Conservation (phyloP, 2,329 filamentous ascomycete species). For the Penicillium hordei region DNA sequence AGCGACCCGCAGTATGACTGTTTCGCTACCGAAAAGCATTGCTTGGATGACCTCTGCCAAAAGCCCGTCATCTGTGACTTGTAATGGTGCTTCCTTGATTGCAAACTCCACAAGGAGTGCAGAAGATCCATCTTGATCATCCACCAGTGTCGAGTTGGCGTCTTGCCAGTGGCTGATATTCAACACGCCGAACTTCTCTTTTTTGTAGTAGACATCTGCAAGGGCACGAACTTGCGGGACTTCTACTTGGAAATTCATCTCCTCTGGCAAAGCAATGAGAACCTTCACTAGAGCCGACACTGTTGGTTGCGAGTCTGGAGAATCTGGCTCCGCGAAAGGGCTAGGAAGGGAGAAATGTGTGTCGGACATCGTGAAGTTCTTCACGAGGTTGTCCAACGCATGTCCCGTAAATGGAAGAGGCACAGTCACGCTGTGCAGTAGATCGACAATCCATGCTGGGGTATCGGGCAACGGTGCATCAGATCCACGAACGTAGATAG, state of each 20-base stretch:
- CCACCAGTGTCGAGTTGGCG: constrained; percentile 73
- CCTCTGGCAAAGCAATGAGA: constrained; percentile 72
- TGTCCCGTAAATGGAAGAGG: constrained; percentile 81
- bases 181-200: constrained; percentile 75
- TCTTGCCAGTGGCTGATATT: constrained; percentile 79
- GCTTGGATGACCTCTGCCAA: constrained; percentile 79
- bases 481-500: constrained; percentile 79
- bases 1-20: constrained; percentile 70
- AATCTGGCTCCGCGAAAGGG: constrained; percentile 71
- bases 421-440: constrained; percentile 78
- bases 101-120: constrained; percentile 71
- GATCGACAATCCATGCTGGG: constrained; percentile 77
- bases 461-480: constrained; percentile 64
- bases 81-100: constrained; percentile 75
- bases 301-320: constrained; percentile 70
- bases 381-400: constrained; percentile 77
- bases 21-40: constrained; percentile 70
- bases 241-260: constrained; percentile 82
- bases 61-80: constrained; percentile 76
- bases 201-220: constrained; percentile 77
- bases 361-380: constrained; percentile 81
- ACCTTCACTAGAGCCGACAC: constrained; percentile 83
- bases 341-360: constrained; percentile 85
- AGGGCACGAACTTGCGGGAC: constrained; percentile 74
- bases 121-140: constrained; percentile 59